Percentiles rank a stretch among this genome's conserved stretches.
phyloP scores from a whole-genome alignment of 1,284 basidiomycete genomes.

The Puccinia hordei region DNA sequence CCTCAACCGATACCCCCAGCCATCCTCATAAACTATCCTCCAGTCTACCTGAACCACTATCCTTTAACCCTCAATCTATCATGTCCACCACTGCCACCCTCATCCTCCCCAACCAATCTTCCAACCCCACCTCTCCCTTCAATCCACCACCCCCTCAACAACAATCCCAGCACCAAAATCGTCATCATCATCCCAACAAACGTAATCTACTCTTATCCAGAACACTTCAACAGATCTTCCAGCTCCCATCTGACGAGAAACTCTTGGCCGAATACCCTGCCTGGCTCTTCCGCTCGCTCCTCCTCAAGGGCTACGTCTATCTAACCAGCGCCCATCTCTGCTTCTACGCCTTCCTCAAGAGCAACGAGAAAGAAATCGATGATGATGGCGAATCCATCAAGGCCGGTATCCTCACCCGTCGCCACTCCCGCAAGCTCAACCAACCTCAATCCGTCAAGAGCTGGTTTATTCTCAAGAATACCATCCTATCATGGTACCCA shows the following conservation, averaged over 20 bases:
- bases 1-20: too few species aligned
- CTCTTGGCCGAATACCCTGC: slow-evolving; percentile 54
- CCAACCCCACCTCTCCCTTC: neutral
- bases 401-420: slow-evolving; percentile 80
- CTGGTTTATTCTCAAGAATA: slow-evolving; percentile 92
- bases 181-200: neutral
- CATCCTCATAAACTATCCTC: too few species aligned
- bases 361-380: neutral
- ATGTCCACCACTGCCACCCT: too few species aligned
- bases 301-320: slow-evolving; percentile 95
- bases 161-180: neutral
- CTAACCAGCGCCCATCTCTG: slow-evolving; percentile 87
- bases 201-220: neutral
- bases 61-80: too few species aligned
- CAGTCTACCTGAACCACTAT: too few species aligned
- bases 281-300: slow-evolving; percentile 58
- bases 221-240: slow-evolving; percentile 25
- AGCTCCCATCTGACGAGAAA: slow-evolving; percentile 46
- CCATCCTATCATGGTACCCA: slow-evolving; percentile 89
- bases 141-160: too few species aligned
- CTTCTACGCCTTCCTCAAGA: slow-evolving; percentile 86
- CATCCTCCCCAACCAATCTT: neutral
- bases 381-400: slow-evolving; percentile 79
- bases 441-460: slow-evolving; percentile 87
- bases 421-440: slow-evolving; percentile 64